phyloP scores from a whole-genome alignment of 2,329 filamentous ascomycete species.

The Alternaria angustiovoidea region DNA sequence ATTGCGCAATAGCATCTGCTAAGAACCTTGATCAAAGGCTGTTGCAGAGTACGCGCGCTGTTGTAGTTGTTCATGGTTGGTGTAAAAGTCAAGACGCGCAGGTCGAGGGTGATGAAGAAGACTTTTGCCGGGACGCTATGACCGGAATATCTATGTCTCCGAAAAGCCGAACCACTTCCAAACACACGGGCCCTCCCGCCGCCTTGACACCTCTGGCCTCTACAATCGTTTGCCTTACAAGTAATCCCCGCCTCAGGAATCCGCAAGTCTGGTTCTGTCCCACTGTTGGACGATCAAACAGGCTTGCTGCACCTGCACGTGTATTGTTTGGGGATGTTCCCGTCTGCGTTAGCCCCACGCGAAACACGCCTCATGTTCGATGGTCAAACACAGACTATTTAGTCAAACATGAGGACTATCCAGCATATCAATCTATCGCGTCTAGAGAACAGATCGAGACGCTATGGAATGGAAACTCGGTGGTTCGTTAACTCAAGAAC shows the following conservation, averaged over 20 bases:
- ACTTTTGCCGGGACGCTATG: slow-evolving; percentile 13
- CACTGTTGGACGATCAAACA: slow-evolving; percentile 15
- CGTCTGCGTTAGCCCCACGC: neutral
- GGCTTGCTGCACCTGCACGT: slow-evolving; percentile 7
- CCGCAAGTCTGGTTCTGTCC: neutral
- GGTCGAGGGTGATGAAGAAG: slow-evolving; percentile 13
- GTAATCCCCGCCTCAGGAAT: slow-evolving; percentile 14
- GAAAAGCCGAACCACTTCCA: neutral
- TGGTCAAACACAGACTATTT: slow-evolving; percentile 34
- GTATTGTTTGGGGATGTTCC: slow-evolving; percentile 7
- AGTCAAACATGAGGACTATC: slow-evolving; percentile 14
- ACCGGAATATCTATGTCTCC: neutral
- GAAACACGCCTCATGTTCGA: slow-evolving; percentile 29
- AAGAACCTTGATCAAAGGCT: neutral
- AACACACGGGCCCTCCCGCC: slow-evolving; percentile 3
- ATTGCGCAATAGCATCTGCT: neutral
- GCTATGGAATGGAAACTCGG: neutral
- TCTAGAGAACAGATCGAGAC: neutral
- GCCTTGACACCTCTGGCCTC: slow-evolving; percentile 4
- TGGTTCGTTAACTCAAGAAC: neutral
- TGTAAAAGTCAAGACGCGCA: neutral
- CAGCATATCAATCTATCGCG: neutral
- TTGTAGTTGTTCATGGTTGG: neutral
- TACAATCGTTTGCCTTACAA: neutral
- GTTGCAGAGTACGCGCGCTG: neutral